phyloP scores from a whole-genome alignment of 1,284 basidiomycete species.

The Cronartium quercuum region DNA sequence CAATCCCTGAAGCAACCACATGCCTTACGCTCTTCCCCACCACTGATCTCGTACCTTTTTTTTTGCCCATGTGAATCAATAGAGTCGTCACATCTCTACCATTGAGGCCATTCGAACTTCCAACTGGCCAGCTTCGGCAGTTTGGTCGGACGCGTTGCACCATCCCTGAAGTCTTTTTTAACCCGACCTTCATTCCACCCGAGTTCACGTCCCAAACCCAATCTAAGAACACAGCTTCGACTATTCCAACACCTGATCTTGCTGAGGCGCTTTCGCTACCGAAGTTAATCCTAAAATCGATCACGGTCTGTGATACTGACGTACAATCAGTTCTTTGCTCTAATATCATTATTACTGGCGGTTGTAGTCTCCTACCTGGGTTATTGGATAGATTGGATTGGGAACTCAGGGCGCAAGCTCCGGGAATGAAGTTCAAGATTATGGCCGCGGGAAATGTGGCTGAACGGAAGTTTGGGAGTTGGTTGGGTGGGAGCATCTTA shows the following conservation, averaged over 20 bases:
- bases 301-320: slow-evolving; percentile 83
- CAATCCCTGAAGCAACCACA: slow-evolving; percentile 1
- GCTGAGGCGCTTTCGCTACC: slow-evolving; percentile 61
- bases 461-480: slow-evolving; percentile 79
- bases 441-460: slow-evolving; percentile 80
- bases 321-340: slow-evolving; percentile 78
- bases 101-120: slow-evolving; percentile 74
- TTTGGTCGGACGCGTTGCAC: slow-evolving; percentile 76
- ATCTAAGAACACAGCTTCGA: slow-evolving; percentile 41
- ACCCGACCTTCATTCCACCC: slow-evolving; percentile 43
- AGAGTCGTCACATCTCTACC: slow-evolving; percentile 56
- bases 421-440: slow-evolving; percentile 65
- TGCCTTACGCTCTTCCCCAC: background rate
- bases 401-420: slow-evolving; percentile 70
- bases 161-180: slow-evolving; percentile 85
- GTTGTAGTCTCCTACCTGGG: slow-evolving; percentile 77
- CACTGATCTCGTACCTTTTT: slow-evolving; percentile 51
- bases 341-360: slow-evolving; percentile 92
- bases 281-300: slow-evolving; percentile 67
- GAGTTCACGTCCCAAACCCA: slow-evolving; percentile 1
- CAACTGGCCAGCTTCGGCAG: slow-evolving; percentile 80
- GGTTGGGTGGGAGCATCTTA: slow-evolving; percentile 88
- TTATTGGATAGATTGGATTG: slow-evolving; percentile 74
- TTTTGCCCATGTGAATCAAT: too few relatives aligned
- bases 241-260: slow-evolving; percentile 57